Conservation (phyloP, 768 basidiomycete genomes). For the Saitozyma sp. region DNA sequence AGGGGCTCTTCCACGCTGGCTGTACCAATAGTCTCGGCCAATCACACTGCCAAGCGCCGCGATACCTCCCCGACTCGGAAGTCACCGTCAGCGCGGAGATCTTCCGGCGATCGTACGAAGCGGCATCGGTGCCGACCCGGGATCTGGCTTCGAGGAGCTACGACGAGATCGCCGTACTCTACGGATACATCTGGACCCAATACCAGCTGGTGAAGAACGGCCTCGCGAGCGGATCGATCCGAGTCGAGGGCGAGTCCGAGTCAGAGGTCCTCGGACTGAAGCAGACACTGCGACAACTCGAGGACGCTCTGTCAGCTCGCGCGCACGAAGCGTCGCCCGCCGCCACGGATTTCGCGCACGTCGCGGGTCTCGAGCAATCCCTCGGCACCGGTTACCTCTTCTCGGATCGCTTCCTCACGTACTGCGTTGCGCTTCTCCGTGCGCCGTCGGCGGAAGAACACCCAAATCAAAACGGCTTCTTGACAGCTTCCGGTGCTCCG, state of each 20-base stretch:
- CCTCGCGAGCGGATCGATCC: conserved; percentile 64
- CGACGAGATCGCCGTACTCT: conserved; percentile 69
- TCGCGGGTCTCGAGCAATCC: conserved; percentile 5
- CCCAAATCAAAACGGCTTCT: conserved; percentile 13
- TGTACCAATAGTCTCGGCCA: conserved; percentile 52
- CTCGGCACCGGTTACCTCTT: conserved; percentile 60
- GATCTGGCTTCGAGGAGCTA: conserved; percentile 54
- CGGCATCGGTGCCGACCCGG: no score
- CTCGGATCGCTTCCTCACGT: conserved; percentile 67
- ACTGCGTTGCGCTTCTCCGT: conserved; percentile 60
- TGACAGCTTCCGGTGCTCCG: conserved; percentile 8
- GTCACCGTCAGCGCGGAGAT: no score
- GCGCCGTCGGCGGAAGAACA: conserved; percentile 51
- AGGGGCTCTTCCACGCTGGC: conserved; percentile 61
- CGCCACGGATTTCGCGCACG: conserved; percentile 41
- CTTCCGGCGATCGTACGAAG: no score
- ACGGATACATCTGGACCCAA: conserved; percentile 66
- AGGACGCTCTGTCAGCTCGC: conserved; percentile 58
- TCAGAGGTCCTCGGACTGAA: conserved; percentile 67
- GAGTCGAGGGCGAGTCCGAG: conserved; percentile 20
- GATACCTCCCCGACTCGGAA: background rate
- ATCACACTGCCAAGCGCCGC: background rate
- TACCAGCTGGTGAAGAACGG: conserved; percentile 69
- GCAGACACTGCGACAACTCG: conserved; percentile 58
- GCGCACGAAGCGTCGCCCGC: conserved; percentile 58